Base-by-base conservation (phyloP, 129 eudicot genomes). In the Centaurea solstitialis region DNA sequence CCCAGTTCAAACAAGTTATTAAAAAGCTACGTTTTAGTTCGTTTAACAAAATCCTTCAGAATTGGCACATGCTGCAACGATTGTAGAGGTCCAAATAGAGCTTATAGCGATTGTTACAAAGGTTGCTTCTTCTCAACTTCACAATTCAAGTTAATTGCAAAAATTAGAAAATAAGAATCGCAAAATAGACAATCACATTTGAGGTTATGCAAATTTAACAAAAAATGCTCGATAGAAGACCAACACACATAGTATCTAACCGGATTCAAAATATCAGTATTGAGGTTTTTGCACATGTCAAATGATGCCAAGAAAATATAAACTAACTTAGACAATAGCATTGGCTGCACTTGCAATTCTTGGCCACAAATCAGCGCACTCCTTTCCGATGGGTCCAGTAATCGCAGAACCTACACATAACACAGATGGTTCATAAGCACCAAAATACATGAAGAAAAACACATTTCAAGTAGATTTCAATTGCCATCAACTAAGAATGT, bases 351-450 rank as follows among this genome's bases (percentile, higher is more conserved):
- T 90, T 7, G 91, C 91, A 73, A 87, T 87, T 80, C 91, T 87
- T 8, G 91, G 94, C 91, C 94, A 90, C 7, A 90, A 59, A 84
- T 90, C 92, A 50, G 95, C 95, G 83, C 95, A 90, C 82, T 88
- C 92, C 87, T 90, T 90, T 40, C 95, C 95, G 35, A 90, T 90
- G 8, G 92, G 92, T 41, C 94, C 92, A 57, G 95, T 90, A 33
- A 90, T 90, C 1, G 95, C 92, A 82, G 95, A 90, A 12, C 95
- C 93, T 90, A 83, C 7, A 62, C 5, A 3, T 3, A 13, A 37
- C 28, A 41, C 7, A 1, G 1, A 65, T 1, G n/a, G n/a, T 24
- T 26, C 7, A 6, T 30, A 7, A 66, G 57, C 77, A 21, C 18
- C 33, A 5, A 72, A 11, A 22, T 6, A 76, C 0, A 13, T 0